phyloP scores from a whole-genome alignment of 306 rosid genomes.

The Begonia peltatifolia region DNA sequence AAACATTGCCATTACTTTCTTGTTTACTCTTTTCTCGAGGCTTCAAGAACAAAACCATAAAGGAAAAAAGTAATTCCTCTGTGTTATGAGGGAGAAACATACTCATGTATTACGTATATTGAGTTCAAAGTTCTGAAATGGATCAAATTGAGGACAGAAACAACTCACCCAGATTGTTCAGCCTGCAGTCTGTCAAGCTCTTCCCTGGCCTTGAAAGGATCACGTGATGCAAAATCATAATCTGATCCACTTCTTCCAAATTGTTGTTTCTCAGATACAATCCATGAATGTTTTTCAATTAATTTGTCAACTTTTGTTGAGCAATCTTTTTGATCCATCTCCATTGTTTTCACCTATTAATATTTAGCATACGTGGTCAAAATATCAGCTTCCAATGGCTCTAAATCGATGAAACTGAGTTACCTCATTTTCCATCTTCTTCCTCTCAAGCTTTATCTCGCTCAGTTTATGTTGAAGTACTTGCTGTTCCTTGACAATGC shows the following conservation, averaged over 20 bases:
- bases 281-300: conserved; percentile 90
- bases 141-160: background rate
- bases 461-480: conserved; percentile 56
- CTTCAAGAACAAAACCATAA: conserved; percentile 27
- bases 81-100: background rate
- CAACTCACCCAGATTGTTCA: conserved; percentile 67
- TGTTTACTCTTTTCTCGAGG: conserved; percentile 98
- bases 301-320: conserved; percentile 69
- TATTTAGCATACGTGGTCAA: conserved; percentile 13
- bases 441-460: conserved; percentile 74
- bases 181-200: conserved; percentile 64
- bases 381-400: conserved; percentile 7
- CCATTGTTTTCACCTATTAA: conserved; percentile 68
- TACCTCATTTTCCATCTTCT: conserved; percentile 96
- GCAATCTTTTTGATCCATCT: conserved; percentile 82
- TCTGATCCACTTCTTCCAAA: conserved; percentile 86
- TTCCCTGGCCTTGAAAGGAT: conserved; percentile 61
- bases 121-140: background rate
- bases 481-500: conserved; percentile 55
- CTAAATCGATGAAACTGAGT: conserved; percentile 3
- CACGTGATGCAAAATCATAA: conserved; percentile 65
- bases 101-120: background rate
- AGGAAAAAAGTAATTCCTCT: conserved; percentile 1
- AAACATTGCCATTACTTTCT: conserved; percentile 98
- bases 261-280: conserved; percentile 70